Evolutionary conservation across 176 grass and related monocot genomes (phyloP).

Genomic region (Oropetium thomaeum): DNA sequence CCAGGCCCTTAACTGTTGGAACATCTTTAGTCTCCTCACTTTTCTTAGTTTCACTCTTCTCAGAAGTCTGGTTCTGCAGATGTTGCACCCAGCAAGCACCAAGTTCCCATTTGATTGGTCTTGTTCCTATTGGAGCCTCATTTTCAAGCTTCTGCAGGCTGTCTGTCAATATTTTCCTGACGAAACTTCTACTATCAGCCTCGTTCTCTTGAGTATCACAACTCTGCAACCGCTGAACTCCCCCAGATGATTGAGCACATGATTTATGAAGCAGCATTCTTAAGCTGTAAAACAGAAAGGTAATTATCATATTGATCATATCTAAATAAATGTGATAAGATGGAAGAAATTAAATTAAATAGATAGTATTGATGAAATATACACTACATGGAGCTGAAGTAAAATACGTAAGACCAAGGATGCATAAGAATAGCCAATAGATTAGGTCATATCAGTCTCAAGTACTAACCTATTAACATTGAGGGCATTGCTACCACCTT

Average conservation of each 20-base stretch:
- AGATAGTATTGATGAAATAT: not conserved
- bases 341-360: not conserved
- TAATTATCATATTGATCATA: constrained; percentile 21
- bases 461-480: constrained; percentile 85
- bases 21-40: constrained; percentile 61
- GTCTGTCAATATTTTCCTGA: constrained; percentile 62
- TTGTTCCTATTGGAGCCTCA: constrained; percentile 54
- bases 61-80: constrained; percentile 80
- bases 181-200: constrained; percentile 45
- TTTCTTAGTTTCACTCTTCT: constrained; percentile 76
- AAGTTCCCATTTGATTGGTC: constrained; percentile 91
- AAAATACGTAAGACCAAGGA: constrained; percentile 20
- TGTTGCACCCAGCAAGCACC: constrained; percentile 98
- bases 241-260: constrained; percentile 41
- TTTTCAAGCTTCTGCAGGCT: constrained; percentile 79
- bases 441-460: constrained; percentile 1
- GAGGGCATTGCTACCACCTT: constrained; percentile 84
- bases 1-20: constrained; percentile 86
- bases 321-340: constrained; percentile 7
- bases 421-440: constrained; percentile 18
- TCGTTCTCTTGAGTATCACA: constrained; percentile 49
- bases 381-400: not conserved
- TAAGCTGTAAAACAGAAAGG: constrained; percentile 59
- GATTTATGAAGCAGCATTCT: constrained; percentile 87
- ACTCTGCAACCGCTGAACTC: constrained; percentile 44